Evolutionary conservation across 1,284 basidiomycete species (phyloP), one percentile per base, ranked within the genome.

Genomic region (Vanrija sp.): DNA sequence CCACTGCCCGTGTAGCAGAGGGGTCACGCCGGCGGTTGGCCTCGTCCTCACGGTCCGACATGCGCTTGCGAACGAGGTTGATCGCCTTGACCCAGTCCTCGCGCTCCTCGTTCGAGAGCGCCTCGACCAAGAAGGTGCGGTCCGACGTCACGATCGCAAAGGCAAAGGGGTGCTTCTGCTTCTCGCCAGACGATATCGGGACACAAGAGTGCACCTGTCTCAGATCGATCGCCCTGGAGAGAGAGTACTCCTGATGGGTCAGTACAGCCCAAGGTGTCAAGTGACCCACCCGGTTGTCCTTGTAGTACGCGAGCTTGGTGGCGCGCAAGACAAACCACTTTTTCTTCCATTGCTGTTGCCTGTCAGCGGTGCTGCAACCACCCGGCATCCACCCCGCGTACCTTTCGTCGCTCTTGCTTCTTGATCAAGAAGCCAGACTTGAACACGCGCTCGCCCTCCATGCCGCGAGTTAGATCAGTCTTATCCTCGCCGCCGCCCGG

Each of bases 331-430:
- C 96, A 65, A 98, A 98, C 95, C 95, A 98, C 36, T 95, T 84
- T 78, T 94, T 94, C 81, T 98, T 98, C 95, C 95, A 98, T 1
- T 87, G 91, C 90, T 96, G 68, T 35, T 22, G 14, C 15, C 7
- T 39, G 22, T 39, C 31, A 41, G 25, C 23, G 3, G 42, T 4
- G 6, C n/a, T n/a, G n/a, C n/a, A n/a, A n/a, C n/a, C 12, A 18
- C 52, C 39, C 55, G 52, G 47, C 15, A 19, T 47, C 7, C 10
- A 4, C 18, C 31, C 39, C 39, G 74, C 81, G 57, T 62, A 92
- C 92, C 86, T 97, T 98, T 75, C 96, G 82, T 59, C 92, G 84
- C 76, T 98, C 92, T 62, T 95, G 94, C 79, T 93, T 95, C 81
- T 97, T 97, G 82, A 85, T 87, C 47, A 98, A 78, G 77, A 93